Evolutionary conservation across 768 basidiomycete genomes (phyloP), one percentile per base, ranked within the genome.

Genomic region (Phaeolepiota aurea): DNA sequence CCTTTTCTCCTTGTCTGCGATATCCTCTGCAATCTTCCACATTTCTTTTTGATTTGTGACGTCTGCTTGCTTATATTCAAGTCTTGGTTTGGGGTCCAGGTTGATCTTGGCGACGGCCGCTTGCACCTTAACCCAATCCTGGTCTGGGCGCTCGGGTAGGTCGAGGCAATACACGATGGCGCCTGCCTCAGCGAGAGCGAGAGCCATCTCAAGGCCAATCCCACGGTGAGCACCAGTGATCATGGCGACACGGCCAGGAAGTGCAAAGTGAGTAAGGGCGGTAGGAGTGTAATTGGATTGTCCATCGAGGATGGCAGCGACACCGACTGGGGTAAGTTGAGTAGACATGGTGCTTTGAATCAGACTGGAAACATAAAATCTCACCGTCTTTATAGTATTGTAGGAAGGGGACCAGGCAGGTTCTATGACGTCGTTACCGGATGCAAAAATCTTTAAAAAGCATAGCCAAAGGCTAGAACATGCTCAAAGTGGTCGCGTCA

Each of bases 91-190:
- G 37, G 57, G 56, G 13, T 48, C 51, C 13, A 23, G 43, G 5
- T 42, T 44, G 10, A 77, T 41, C 38, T 44, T 54, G 32, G 49
- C 47, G 19, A 70, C 69, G 39, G 72, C 77, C 31, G 61, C 62
- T 40, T 66, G 62, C 5, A 74, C 73, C 32, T 62, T 63, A 12
- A 54, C 39, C 65, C 72, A 85, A 34, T 74, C 74, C 3, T 59
- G 59, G 20, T 66, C 66, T 1, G 80, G 73, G 20, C 61, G 41
- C 15, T 48, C 42, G 0, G 76, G 67, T 13, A 82, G 61, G 59
- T 84, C 82, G 10, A 84, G 57, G 51, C 81, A 82, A 58, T 84
- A 84, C 19, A 68, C 57, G 13, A 56, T 55, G 3, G 53, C 57
- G 14, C 58, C 58, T 2, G 53, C 58, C 43, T 58, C 58, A 2